Conservation (phyloP, 352 stramenopile species). For the Blastocystis sp. region DNA sequence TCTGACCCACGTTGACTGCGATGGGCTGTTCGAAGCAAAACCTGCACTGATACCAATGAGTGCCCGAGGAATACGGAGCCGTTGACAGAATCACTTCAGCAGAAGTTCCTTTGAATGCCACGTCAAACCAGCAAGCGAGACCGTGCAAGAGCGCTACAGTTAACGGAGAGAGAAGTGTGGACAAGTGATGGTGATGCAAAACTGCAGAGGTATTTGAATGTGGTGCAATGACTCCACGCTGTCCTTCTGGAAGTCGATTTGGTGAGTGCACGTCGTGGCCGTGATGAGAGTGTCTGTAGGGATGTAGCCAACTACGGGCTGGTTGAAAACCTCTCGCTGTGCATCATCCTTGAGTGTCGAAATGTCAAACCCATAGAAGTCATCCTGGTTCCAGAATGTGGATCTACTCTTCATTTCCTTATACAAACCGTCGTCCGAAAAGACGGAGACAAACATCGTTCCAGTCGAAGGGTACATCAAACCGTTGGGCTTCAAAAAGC, state of each 20-base stretch:
- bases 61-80: slow-evolving; percentile 68
- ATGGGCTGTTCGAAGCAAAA: slow-evolving; percentile 80
- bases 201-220: slow-evolving; percentile 81
- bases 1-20: slow-evolving; percentile 80
- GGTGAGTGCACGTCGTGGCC: slow-evolving; percentile 69
- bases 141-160: slow-evolving; percentile 81
- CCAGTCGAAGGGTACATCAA: slow-evolving; percentile 93
- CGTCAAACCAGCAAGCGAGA: slow-evolving; percentile 96
- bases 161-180: not conserved
- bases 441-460: slow-evolving; percentile 91
- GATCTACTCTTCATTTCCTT: slow-evolving; percentile 81
- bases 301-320: slow-evolving; percentile 87
- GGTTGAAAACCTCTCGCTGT: slow-evolving; percentile 91
- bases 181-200: slow-evolving; percentile 66
- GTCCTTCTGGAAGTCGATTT: slow-evolving; percentile 77
- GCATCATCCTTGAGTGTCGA: slow-evolving; percentile 81
- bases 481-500: slow-evolving; percentile 84
- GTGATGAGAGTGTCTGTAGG: slow-evolving; percentile 65
- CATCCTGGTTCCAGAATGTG: slow-evolving; percentile 85
- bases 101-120: slow-evolving; percentile 85
- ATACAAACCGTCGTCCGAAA: slow-evolving; percentile 86
- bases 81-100: slow-evolving; percentile 77
- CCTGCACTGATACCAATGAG: slow-evolving; percentile 83
- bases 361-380: slow-evolving; percentile 95
- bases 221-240: slow-evolving; percentile 73